These are phyloP conservation scores for Colletotrichum chrysophilum DNA, from an alignment of 2,329 filamentous ascomycete genomes.

Conservation along the genomic window DNA sequence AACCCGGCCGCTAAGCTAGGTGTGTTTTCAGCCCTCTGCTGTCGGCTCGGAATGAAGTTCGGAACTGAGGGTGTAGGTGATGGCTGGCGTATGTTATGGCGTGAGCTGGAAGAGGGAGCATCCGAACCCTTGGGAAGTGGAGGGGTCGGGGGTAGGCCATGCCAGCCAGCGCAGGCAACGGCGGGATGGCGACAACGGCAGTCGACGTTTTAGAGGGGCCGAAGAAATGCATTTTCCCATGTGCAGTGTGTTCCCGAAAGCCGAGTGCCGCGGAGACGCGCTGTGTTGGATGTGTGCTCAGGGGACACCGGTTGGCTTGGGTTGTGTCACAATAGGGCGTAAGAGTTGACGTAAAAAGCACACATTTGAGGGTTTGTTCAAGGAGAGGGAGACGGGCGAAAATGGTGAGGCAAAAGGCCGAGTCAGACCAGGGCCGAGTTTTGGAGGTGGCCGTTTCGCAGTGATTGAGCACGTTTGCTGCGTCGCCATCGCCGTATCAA, in stretches of 20 bases:
- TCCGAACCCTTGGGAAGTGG: background rate
- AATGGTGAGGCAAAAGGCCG: background rate
- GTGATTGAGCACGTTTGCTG: background rate
- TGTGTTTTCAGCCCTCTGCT: background rate
- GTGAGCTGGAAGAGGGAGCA: slow-evolving; percentile 3
- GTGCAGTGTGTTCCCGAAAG: background rate
- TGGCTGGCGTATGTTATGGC: background rate
- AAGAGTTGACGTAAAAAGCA: background rate
- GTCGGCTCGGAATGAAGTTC: background rate
- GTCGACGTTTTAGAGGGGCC: background rate
- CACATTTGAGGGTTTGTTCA: background rate
- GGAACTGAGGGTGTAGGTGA: background rate
- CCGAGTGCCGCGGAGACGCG: background rate
- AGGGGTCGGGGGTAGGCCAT: background rate
- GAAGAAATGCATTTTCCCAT: background rate
- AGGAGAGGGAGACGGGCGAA: background rate
- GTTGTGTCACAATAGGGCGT: background rate
- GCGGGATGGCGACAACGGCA: background rate
- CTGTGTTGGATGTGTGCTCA: background rate
- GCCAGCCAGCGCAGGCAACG: background rate
- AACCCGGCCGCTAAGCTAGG: background rate
- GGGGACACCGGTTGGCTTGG: background rate
- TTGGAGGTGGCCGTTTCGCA: background rate
- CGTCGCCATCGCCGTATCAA: background rate
- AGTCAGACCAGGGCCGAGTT: background rate